phyloP scores from a whole-genome alignment of 2,329 filamentous ascomycete species.

The Xylaria sp. region DNA sequence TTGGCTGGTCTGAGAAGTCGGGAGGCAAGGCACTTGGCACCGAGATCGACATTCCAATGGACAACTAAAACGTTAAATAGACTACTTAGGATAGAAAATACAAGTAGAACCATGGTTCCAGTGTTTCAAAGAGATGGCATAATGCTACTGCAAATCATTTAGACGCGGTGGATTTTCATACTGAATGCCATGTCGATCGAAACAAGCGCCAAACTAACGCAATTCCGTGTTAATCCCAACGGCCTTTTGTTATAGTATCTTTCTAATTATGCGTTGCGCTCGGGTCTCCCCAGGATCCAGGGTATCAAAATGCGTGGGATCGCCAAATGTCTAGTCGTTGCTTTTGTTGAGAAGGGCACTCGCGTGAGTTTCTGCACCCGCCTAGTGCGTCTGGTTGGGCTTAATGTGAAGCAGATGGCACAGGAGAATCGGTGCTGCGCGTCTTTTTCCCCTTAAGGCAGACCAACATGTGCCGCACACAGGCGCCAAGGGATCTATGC shows the following conservation, averaged over 20 bases:
- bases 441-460: neutral
- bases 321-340: neutral
- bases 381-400: neutral
- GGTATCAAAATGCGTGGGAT: neutral
- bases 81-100: neutral
- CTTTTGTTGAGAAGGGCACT: neutral
- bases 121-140: neutral
- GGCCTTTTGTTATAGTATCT: neutral
- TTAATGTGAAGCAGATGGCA: neutral
- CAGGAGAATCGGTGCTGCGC: neutral
- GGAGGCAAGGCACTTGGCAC: neutral
- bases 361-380: neutral
- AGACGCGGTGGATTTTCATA: neutral
- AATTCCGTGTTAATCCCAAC: neutral
- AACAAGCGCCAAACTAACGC: neutral
- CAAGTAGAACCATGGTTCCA: neutral
- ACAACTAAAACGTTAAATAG: neutral
- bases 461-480: neutral
- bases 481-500: neutral
- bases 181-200: neutral
- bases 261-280: neutral
- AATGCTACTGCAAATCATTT: neutral
- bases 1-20: conserved; percentile 1
- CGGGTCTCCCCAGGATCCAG: neutral
- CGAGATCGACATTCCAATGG: neutral